Base-by-base conservation (phyloP, 2,329 filamentous ascomycete genomes). In the Penicillium sp. region DNA sequence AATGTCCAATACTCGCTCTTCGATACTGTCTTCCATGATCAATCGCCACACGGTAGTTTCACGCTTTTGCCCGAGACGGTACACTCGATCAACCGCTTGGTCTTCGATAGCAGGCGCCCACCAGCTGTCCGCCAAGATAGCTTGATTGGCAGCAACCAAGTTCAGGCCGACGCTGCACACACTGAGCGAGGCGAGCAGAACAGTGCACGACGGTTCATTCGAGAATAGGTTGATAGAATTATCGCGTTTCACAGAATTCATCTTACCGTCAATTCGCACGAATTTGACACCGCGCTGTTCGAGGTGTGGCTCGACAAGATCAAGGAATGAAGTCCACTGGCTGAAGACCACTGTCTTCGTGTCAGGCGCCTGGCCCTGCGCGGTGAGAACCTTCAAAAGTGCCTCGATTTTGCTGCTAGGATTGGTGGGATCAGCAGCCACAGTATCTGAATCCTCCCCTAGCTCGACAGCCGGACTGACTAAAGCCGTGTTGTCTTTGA, bases 61-160 rank as follows among this genome's bases (percentile, higher is more conserved):
- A 25, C 84, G 76, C 47, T 75, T 89, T 66, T 95, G 89, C 0
- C 88, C 88, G 0, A 95, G 72, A 0, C 88, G 76, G 58, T 95
- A 85, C 5, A 95, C 87, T 3, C 88, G 82, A 57, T 95, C 88
- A 2, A 94, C 75, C 3, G 89, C 89, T 59, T 95, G 88, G 51
- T 94, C 87, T 62, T 95, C 88, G 38, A 95, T 92, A 1, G 87
- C 87, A 0, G 88, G 88, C 1, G 88, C 87, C 84, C 88, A 95
- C 88, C 86, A 95, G 42, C 78, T 84, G 61, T 95, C 88, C 0
- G 79, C 77, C 13, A 95, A 71, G 30, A 95, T 79, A 41, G 93
- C 85, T 5, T 88, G 88, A 52, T 92, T 87, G 0, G 88, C 88
- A 0, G 85, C 80, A 0, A 89, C 85, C 9, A 95, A 75, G 52